phyloP scores from a whole-genome alignment of 2,329 filamentous ascomycete genomes.

The Pyrenophora graminea region DNA sequence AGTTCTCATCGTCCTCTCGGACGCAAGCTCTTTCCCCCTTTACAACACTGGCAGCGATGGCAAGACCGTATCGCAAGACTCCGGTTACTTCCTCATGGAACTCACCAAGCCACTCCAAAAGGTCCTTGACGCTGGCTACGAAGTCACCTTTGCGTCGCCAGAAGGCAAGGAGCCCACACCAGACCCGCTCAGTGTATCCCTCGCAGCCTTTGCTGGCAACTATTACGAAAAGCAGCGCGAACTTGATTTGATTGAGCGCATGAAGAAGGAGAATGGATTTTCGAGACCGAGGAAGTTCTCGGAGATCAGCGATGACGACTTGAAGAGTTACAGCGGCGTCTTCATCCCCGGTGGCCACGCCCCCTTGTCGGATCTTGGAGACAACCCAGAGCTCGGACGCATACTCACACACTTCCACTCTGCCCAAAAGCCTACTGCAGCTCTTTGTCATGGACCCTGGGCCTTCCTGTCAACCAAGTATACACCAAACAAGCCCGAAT shows the following conservation, averaged over 20 bases:
- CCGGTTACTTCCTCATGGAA: slow-evolving; percentile 42
- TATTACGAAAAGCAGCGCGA: slow-evolving; percentile 51
- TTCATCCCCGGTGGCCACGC: slow-evolving; percentile 55
- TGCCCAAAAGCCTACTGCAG: slow-evolving; percentile 50
- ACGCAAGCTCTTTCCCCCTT: slow-evolving; percentile 45
- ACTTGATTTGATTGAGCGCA: slow-evolving; percentile 48
- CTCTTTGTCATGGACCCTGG: slow-evolving; percentile 55
- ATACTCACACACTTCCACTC: slow-evolving; percentile 50
- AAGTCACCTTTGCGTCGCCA: slow-evolving; percentile 54
- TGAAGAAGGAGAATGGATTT: slow-evolving; percentile 54
- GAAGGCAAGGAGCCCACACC: slow-evolving; percentile 49
- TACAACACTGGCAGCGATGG: slow-evolving; percentile 32
- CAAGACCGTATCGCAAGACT: slow-evolving; percentile 32
- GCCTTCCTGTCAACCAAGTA: slow-evolving; percentile 51
- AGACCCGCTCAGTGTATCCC: slow-evolving; percentile 50
- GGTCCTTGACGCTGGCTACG: slow-evolving; percentile 41
- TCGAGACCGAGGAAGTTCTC: slow-evolving; percentile 44
- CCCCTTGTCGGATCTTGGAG: slow-evolving; percentile 50
- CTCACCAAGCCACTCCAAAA: slow-evolving; percentile 38
- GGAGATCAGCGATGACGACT: slow-evolving; percentile 48
- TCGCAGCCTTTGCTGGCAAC: slow-evolving; percentile 53
- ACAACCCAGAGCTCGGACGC: slow-evolving; percentile 49
- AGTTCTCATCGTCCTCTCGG: slow-evolving; percentile 52
- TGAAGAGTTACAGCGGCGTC: slow-evolving; percentile 47
- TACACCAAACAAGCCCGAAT: slow-evolving; percentile 36